Evolutionary conservation across 2,329 filamentous ascomycete species (phyloP), one percentile per base, ranked within the genome.

Genomic region (Sporothrix pallida): DNA sequence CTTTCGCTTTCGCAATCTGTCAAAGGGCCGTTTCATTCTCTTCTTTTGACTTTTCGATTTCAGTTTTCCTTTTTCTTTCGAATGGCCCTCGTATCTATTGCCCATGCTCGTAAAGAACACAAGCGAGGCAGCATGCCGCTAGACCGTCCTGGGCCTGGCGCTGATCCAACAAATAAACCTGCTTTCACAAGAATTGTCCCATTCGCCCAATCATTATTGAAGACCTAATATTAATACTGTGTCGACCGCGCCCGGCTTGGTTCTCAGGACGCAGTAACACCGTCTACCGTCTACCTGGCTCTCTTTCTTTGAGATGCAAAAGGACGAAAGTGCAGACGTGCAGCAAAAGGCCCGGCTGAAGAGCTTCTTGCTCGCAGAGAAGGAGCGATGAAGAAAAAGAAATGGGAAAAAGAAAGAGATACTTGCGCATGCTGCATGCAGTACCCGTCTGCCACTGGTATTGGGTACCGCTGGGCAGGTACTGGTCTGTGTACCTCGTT

Each of bases 41-140:
- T 37, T 15, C 56, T 37, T 37, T 37, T 37, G 31, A 37, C 37
- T 23, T 65, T 37, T 46, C 12, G 42, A 23, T 65, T 65, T 20
- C 13, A 37, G 56, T 60, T 65, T 46, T 17, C n/a, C 20, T n/a
- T 65, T 56, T 23, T 26, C 52, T 10, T 10, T 23, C 6, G 17
- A 20, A 20, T 15, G 42, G 12, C 23, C 56, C 44, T 50, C 44
- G 58, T 65, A 42, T 65, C 65, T 44, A 46, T 12, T 60, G 26
- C 52, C 52, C 42, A 31, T 62, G 46, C 52, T 50, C 54, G 23
- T 54, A 52, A 56, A 62, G 31, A 52, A 72, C 26, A 42, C 73
- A 72, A 74, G 58, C 65, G 58, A 68, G n/a, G n/a, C 60, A 63
- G 65, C 58, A 58, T 68, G 67, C 74, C 69, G 62, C 74, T 75